Evolutionary conservation across 2,329 filamentous ascomycete species (phyloP), one percentile per base, ranked within the genome.

Genomic region (Xylariales sp.): DNA sequence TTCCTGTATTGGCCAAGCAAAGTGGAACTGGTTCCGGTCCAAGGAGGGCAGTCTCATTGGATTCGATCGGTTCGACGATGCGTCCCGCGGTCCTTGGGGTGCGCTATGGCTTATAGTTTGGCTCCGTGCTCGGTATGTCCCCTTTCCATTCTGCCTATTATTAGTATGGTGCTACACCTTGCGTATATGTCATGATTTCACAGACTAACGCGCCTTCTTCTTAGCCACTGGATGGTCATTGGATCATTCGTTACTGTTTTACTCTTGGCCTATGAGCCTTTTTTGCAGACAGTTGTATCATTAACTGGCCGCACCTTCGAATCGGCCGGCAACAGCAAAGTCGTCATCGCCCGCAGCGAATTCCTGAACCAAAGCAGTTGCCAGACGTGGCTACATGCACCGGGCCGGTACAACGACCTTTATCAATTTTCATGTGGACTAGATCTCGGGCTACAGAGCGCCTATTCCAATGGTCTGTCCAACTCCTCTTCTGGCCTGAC

Each of bases 41-140:
- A 53, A 65, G 1, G 16, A 68, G 1, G 72, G 67, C 43, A 69
- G 58, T 9, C 50, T 75, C 7, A 23, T 73, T 4, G 65, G 62
- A 0, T 75, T 75, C 54, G 70, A 73, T 50, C 69, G 69, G 23
- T 71, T 76, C 48, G 75, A 75, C 10, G 74, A 75, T 18, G 75
- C 73, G 9, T 74, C 72, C 54, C 69, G 71, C 3, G 74, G 73
- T 5, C 74, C 72, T 0, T 70, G 71, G 73, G 71, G 72, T 1
- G 74, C 72, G 18, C 14, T 76, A 1, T 69, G 70, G 68, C 61
- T 76, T 3, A 62, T 75, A 0, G 56, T 69, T 23, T 68, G 69
- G 69, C 34, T 36, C 34, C 9, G 34, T 36, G 9, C 5, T 36
- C 34, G 9, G 9, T 36, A 6, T 36, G 5, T 36, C 1, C 3